Conservation (phyloP, 2,329 filamentous ascomycete species). For the Erysiphe pulchra region DNA sequence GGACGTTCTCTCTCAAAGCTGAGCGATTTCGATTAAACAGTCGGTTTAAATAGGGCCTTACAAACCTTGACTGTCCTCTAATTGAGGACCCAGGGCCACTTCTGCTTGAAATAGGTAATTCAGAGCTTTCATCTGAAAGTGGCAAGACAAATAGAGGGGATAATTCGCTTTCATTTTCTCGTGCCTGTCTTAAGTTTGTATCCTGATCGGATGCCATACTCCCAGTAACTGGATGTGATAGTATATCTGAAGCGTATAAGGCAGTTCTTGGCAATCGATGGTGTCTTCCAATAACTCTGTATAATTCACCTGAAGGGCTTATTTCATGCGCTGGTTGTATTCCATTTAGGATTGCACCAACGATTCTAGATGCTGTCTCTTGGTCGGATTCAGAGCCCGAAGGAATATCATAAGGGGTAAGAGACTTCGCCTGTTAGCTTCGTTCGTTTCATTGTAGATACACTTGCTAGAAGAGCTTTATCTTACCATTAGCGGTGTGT, state of each 20-base stretch:
- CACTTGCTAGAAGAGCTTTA: too few species aligned
- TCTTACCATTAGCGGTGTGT: too few species aligned
- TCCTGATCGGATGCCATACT: constrained; percentile 8
- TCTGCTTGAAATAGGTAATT: not conserved
- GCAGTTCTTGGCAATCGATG: constrained; percentile 11
- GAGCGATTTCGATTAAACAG: constrained; percentile 10
- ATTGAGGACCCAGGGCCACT: not conserved
- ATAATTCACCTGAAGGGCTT: constrained; percentile 19
- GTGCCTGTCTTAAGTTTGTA: constrained; percentile 3
- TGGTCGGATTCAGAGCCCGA: constrained; percentile 7
- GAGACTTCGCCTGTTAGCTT: constrained; percentile 6
- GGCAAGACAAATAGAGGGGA: constrained; percentile 8
- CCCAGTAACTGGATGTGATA: constrained; percentile 3
- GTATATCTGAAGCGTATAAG: constrained; percentile 2
- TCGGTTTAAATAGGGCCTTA: constrained; percentile 10
- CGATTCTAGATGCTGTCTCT: constrained; percentile 12
- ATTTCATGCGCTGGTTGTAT: constrained; percentile 14
- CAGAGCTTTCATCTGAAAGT: not conserved
- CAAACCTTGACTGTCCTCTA: not conserved
- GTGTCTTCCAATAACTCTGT: constrained; percentile 18
- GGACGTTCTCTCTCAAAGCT: constrained; percentile 3
- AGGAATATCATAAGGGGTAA: constrained; percentile 8
- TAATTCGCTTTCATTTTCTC: constrained; percentile 3
- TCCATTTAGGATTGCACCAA: constrained; percentile 18
- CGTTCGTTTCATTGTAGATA: too few species aligned